phyloP scores from a whole-genome alignment of 1,139 yeast genomes.

The Yamadazyma conglobata region DNA sequence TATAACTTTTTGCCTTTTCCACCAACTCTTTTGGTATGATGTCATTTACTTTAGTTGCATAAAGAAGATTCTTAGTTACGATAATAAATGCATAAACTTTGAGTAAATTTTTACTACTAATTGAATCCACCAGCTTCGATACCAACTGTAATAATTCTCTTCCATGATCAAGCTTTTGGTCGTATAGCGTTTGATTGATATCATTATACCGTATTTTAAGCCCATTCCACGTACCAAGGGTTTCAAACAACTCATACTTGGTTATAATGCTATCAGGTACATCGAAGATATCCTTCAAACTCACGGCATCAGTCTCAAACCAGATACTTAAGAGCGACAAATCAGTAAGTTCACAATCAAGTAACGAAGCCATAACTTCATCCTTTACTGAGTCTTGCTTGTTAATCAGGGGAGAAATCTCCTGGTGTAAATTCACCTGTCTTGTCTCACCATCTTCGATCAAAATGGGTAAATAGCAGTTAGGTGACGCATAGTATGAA shows the following conservation, averaged over 20 bases:
- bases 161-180: conserved; percentile 12
- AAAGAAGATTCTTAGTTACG: conserved; percentile 17
- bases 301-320: conserved; percentile 18
- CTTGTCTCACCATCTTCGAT: conserved; percentile 36
- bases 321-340: conserved; percentile 33
- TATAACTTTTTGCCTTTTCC: conserved; percentile 5
- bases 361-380: conserved; percentile 24
- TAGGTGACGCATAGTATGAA: conserved; percentile 39
- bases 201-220: conserved; percentile 24
- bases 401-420: conserved; percentile 10
- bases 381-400: conserved; percentile 11
- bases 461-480: conserved; percentile 41
- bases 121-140: conserved; percentile 1
- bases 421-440: conserved; percentile 20
- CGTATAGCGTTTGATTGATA: conserved; percentile 1
- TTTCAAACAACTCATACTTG: conserved; percentile 20
- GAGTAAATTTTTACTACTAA: conserved; percentile 1
- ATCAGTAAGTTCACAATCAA: conserved; percentile 40
- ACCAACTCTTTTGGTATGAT: conserved; percentile 5
- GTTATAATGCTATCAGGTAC: conserved; percentile 17
- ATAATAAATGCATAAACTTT: conserved; percentile 20
- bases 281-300: conserved; percentile 18
- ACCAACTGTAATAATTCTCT: conserved; percentile 14
- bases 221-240: conserved; percentile 25
- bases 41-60: conserved; percentile 15